Percentiles rank a stretch among this genome's conserved stretches.
These are phyloP conservation scores for Cladosporium sp. DNA, from an alignment of 2,329 filamentous ascomycete species.

Conservation along the genomic window DNA sequence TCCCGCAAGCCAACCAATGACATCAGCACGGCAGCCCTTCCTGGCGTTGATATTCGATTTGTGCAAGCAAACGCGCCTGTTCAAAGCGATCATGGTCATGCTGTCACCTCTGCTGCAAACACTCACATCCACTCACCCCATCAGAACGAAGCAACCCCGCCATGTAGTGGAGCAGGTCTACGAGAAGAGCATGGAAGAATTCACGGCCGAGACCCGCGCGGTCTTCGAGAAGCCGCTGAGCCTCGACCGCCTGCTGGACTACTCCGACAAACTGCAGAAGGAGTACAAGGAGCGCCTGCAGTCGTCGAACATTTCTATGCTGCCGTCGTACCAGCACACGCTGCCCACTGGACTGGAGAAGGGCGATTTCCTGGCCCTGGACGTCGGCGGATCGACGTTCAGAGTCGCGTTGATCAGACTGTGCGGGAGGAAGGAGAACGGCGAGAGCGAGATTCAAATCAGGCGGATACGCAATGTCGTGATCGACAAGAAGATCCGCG, in stretches of 20 bases:
- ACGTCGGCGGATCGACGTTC: slow-evolving; percentile 62
- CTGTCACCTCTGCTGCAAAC: slow-evolving; percentile 29
- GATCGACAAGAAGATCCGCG: slow-evolving; percentile 52
- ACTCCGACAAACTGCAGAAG: slow-evolving; percentile 40
- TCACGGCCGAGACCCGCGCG: slow-evolving; percentile 37
- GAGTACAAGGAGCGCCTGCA: slow-evolving; percentile 52
- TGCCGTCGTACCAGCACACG: slow-evolving; percentile 58
- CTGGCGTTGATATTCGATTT: slow-evolving; percentile 15
- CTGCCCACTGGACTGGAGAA: slow-evolving; percentile 54
- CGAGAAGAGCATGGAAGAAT: slow-evolving; percentile 44
- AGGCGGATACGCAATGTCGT: slow-evolving; percentile 47
- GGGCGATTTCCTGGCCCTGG: slow-evolving; percentile 56
- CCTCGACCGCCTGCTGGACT: slow-evolving; percentile 35
- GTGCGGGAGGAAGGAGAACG: slow-evolving; percentile 38
- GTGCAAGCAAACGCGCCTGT: slow-evolving; percentile 18
- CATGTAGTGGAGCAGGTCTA: slow-evolving; percentile 32
- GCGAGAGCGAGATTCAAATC: slow-evolving; percentile 44
- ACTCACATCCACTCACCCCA: slow-evolving; percentile 26
- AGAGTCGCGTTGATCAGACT: slow-evolving; percentile 56
- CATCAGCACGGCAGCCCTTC: slow-evolving; percentile 5
- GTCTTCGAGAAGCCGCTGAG: slow-evolving; percentile 41
- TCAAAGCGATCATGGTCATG: slow-evolving; percentile 21
- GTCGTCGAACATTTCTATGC: slow-evolving; percentile 55
- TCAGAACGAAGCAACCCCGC: slow-evolving; percentile 27
- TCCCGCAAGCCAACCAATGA: slow-evolving; percentile 5